Base-by-base conservation (phyloP, 1,284 basidiomycete genomes). In the Cutaneotrichosporon daszewskae region DNA sequence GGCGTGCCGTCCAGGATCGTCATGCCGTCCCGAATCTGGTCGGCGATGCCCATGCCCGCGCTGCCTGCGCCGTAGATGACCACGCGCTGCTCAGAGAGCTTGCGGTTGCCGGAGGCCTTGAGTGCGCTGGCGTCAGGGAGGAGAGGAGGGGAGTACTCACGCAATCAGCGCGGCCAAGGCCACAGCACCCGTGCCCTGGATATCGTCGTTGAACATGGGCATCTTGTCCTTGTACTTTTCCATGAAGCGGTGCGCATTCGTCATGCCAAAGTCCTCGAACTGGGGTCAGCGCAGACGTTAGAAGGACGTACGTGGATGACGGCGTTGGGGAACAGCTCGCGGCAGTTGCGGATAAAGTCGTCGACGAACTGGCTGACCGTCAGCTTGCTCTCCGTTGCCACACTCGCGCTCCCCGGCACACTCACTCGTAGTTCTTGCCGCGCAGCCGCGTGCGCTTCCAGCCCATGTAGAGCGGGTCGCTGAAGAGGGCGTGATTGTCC, bases 151-250 rank as follows among this genome's bases (percentile, higher is more conserved):
- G 14, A 14, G 25, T 2, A 13, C 63, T 58, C 40, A 68, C 65
- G 69, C 64, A 28, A 73, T 54, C 32, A 70, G 50, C 16, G 65
- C 66, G 1, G 47, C 48, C 14, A 54, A 77, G 0, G 85, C 83
- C 13, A 90, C 85, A 0, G 86, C 86, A 3, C 87, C 86, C 1
- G 87, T 90, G 12, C 87, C 87, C 72, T 89, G 86, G 33, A 71
- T 69, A 54, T 70, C 85, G 55, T 87, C 85, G 64, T 88, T 88
- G 74, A 88, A 88, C 59, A 64, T 63, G 9, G 65, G 64, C 29
- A 66, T 64, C 43, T 68, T 49, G 58, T 68, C 64, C 27, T 40
- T 32, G 70, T 87, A 90, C 43, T 77, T 75, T 44, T 82, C 74
- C 32, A 91, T 76, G 9, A 89, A 69, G 8, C 81, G 72, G 50